A percentile compares a stretch with the other conserved stretches of the same genome.
These are phyloP conservation scores for Metschnikowia proteae DNA, from an alignment of 805 yeast genomes.

Conservation along the genomic window DNA sequence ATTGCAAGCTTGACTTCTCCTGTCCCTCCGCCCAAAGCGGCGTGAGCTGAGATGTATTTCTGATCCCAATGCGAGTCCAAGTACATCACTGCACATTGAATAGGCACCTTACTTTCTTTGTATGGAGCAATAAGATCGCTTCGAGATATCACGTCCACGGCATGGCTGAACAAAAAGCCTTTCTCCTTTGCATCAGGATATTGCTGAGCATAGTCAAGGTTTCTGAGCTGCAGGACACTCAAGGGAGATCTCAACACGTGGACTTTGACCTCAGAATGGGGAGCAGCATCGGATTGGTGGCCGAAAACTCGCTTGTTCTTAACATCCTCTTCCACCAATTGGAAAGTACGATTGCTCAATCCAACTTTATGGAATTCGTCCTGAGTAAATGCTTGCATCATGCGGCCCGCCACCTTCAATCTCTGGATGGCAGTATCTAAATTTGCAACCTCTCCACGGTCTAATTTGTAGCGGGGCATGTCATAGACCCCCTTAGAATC, in stretches of 20 bases:
- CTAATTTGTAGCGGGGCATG: slow-evolving; percentile 49
- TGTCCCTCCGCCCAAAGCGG: slow-evolving; percentile 90
- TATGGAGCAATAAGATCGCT: slow-evolving; percentile 43
- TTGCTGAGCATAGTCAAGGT: slow-evolving; percentile 84
- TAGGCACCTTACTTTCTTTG: slow-evolving; percentile 36
- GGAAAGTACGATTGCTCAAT: slow-evolving; percentile 73
- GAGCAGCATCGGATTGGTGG: slow-evolving; percentile 45
- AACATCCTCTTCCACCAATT: slow-evolving; percentile 57
- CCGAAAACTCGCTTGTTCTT: slow-evolving; percentile 32
- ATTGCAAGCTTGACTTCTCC: slow-evolving; percentile 73
- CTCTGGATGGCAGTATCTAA: slow-evolving; percentile 69
- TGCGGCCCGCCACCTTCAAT: slow-evolving; percentile 74
- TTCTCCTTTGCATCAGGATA: slow-evolving; percentile 64
- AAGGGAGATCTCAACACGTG: slow-evolving; percentile 68
- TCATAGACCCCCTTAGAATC: slow-evolving; percentile 75
- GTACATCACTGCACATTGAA: slow-evolving; percentile 80
- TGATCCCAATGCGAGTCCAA: slow-evolving; percentile 84
- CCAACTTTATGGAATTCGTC: slow-evolving; percentile 84
- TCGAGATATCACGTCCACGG: slow-evolving; percentile 61
- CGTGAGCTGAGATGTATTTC: slow-evolving; percentile 73
- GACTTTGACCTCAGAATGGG: slow-evolving; percentile 63
- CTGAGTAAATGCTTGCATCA: slow-evolving; percentile 88
- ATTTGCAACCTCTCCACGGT: slow-evolving; percentile 57
- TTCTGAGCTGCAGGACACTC: slow-evolving; percentile 68
- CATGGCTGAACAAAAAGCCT: slow-evolving; percentile 77